phyloP scores from a whole-genome alignment of 1,139 yeast species.

The Schizosaccharomyces versatilis region DNA sequence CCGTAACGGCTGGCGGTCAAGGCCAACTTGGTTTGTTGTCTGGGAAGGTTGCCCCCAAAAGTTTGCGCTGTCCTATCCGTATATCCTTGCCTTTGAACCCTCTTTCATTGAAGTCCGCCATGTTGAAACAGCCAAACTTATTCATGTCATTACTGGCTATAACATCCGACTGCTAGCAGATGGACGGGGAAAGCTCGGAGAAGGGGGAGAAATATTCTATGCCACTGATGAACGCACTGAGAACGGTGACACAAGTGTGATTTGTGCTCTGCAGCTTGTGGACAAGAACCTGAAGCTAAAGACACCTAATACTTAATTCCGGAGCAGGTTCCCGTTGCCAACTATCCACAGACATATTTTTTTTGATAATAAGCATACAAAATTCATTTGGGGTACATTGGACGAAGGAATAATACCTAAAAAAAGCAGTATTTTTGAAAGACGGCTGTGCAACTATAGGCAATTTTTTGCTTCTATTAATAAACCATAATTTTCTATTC shows the following conservation, averaged over 20 bases:
- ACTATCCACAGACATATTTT: too few relatives aligned
- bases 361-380: too few relatives aligned
- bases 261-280: not conserved
- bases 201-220: slow-evolving; percentile 81
- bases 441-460: too few relatives aligned
- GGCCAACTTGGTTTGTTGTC: slow-evolving; percentile 79
- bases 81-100: slow-evolving; percentile 70
- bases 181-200: slow-evolving; percentile 43
- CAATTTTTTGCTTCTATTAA: not conserved
- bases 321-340: too few relatives aligned
- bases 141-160: slow-evolving; percentile 83
- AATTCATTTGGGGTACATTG: too few relatives aligned
- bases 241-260: slow-evolving; percentile 1
- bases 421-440: too few relatives aligned
- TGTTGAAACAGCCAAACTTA: slow-evolving; percentile 64
- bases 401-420: too few relatives aligned
- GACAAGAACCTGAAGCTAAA: too few relatives aligned
- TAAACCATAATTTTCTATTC: not conserved
- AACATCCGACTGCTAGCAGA: slow-evolving; percentile 35
- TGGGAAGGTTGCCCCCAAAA: slow-evolving; percentile 95
- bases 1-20: slow-evolving; percentile 86
- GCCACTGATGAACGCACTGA: slow-evolving; percentile 37
- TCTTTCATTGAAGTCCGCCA: slow-evolving; percentile 82
- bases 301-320: too few relatives aligned
- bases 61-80: slow-evolving; percentile 85